A percentile compares a stretch with the other conserved stretches of the same genome.
These are phyloP conservation scores for Volvox carteri DNA, from an alignment of 163 green algal species.

Conservation along the genomic window DNA sequence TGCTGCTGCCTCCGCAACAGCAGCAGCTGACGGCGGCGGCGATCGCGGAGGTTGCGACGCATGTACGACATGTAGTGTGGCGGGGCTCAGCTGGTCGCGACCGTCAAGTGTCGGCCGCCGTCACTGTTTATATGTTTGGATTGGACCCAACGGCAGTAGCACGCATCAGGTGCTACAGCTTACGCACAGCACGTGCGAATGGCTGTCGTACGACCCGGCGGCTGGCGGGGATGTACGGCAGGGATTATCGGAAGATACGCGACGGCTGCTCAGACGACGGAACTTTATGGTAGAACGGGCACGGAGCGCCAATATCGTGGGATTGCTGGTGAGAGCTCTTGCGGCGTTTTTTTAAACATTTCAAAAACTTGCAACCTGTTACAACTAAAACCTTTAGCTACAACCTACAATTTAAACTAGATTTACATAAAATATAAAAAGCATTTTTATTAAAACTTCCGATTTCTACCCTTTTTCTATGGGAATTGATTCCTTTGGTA, in stretches of 20 bases:
- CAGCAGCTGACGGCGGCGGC: not conserved
- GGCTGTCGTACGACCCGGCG: constrained; percentile 57
- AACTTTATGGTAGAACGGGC: constrained; percentile 95
- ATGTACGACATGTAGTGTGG: constrained; percentile 47
- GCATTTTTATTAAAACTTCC: too few species aligned
- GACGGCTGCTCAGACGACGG: constrained; percentile 75
- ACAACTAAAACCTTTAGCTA: too few species aligned
- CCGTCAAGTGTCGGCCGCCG: constrained; percentile 49
- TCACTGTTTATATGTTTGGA: constrained; percentile 75
- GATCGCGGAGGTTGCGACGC: not conserved
- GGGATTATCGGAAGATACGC: constrained; percentile 72
- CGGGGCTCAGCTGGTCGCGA: constrained; percentile 75
- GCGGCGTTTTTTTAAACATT: too few species aligned
- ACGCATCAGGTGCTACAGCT: constrained; percentile 80
- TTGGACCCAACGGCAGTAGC: constrained; percentile 72
- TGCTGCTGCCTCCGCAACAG: not conserved
- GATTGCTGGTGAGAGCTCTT: constrained; percentile 86
- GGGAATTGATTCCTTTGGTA: too few species aligned
- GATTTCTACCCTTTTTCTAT: too few species aligned
- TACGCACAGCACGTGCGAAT: constrained; percentile 50
- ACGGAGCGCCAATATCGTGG: constrained; percentile 90
- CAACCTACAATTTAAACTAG: too few species aligned
- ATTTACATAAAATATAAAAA: too few species aligned
- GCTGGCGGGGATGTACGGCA: constrained; percentile 45
- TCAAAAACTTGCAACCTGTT: too few species aligned